Conservation (phyloP, 2,329 filamentous ascomycete species). For the Clarireedia homoeocarpa region DNA sequence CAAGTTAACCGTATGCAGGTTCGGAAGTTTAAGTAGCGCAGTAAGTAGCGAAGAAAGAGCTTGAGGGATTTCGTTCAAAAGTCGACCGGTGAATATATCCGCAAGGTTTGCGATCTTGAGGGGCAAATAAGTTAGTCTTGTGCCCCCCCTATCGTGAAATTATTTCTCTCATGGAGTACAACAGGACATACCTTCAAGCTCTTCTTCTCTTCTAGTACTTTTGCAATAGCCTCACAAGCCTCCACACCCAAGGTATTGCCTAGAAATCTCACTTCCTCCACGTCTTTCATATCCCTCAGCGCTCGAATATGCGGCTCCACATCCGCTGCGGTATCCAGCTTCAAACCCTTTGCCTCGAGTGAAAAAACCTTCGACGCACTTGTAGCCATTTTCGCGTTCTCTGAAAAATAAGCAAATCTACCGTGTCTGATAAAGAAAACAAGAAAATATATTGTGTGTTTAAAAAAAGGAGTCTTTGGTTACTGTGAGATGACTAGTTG, state of each 20-base stretch:
- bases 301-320: constrained; percentile 75
- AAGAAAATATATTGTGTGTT: background rate
- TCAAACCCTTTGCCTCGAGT: constrained; percentile 83
- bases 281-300: constrained; percentile 61
- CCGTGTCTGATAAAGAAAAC: constrained; percentile 20
- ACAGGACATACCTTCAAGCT: constrained; percentile 54
- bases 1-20: constrained; percentile 85
- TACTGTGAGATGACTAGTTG: background rate
- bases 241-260: constrained; percentile 91
- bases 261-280: constrained; percentile 78
- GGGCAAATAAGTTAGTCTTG: background rate
- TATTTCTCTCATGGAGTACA: no score
- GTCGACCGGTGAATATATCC: constrained; percentile 94
- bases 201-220: constrained; percentile 78
- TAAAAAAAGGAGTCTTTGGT: background rate
- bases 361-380: constrained; percentile 65
- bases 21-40: constrained; percentile 75
- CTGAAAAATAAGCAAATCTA: constrained; percentile 20
- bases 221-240: constrained; percentile 77
- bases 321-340: constrained; percentile 83
- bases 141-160: background rate
- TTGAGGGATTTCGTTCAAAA: constrained; percentile 87
- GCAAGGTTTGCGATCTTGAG: constrained; percentile 73
- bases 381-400: constrained; percentile 36
- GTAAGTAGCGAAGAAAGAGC: constrained; percentile 80